Conservation (phyloP, 139 green algal genomes). For the Coccomyxa sp. region DNA sequence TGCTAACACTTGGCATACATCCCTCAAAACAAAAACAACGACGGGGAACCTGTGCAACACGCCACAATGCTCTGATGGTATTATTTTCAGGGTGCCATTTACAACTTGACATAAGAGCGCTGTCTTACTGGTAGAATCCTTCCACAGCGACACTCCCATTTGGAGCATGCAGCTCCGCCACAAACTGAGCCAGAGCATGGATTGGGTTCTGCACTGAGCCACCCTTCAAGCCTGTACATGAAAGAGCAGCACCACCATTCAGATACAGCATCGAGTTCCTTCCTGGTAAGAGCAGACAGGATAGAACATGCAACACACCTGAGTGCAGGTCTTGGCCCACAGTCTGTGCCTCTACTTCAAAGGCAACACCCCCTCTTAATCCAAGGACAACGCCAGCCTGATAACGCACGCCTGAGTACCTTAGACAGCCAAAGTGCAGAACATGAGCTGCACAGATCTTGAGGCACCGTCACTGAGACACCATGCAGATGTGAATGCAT, state of each 20-base stretch:
- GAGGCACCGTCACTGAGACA: neutral
- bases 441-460: neutral
- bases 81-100: neutral
- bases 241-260: no score
- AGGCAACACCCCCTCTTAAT: slow-evolving; percentile 38
- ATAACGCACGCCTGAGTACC: neutral
- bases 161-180: slow-evolving; percentile 42
- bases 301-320: neutral
- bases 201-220: slow-evolving; percentile 59
- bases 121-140: slow-evolving; percentile 60
- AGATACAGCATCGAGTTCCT: neutral
- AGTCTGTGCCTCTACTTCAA: slow-evolving; percentile 49
- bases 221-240: slow-evolving; percentile 44
- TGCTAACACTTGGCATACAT: neutral
- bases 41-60: neutral
- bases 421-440: neutral
- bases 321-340: slow-evolving; percentile 55
- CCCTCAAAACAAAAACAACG: neutral
- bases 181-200: slow-evolving; percentile 46
- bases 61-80: neutral
- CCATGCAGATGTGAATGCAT: neutral
- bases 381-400: slow-evolving; percentile 39
- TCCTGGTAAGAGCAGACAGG: neutral
- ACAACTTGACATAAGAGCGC: neutral
- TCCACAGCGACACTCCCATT: slow-evolving; percentile 35